Conservation (phyloP, 2,329 filamentous ascomycete genomes). For the Microsporum audouinii region DNA sequence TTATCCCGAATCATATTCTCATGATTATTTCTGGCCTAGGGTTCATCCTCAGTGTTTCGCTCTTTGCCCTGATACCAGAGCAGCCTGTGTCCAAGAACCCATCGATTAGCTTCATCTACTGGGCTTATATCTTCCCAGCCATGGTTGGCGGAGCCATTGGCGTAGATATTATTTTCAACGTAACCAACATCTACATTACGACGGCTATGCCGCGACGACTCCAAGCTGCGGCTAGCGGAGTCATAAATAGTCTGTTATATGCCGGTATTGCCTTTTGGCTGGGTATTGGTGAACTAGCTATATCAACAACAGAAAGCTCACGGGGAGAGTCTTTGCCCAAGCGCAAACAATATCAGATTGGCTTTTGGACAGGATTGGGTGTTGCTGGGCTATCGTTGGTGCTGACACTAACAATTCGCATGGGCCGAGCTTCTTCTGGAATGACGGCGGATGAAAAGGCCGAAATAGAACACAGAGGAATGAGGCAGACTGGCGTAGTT, state of each 20-base stretch:
- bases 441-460: background rate
- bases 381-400: background rate
- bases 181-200: constrained; percentile 4
- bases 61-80: no score
- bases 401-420: background rate
- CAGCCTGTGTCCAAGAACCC: no score
- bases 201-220: no score
- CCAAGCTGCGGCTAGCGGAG: no score
- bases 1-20: no score
- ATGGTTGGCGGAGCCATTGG: constrained; percentile 3
- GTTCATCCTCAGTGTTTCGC: no score
- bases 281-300: no score
- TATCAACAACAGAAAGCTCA: no score
- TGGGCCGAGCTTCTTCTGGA: background rate
- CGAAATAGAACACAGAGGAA: background rate
- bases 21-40: no score
- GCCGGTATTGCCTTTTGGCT: no score
- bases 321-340: background rate
- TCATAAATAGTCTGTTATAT: no score
- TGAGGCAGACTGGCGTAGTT: background rate
- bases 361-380: background rate
- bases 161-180: constrained; percentile 8
- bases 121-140: constrained; percentile 9
- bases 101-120: background rate
- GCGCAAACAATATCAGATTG: background rate